phyloP scores from a whole-genome alignment of 2,329 filamentous ascomycete species.

The Exophiala sp. region DNA sequence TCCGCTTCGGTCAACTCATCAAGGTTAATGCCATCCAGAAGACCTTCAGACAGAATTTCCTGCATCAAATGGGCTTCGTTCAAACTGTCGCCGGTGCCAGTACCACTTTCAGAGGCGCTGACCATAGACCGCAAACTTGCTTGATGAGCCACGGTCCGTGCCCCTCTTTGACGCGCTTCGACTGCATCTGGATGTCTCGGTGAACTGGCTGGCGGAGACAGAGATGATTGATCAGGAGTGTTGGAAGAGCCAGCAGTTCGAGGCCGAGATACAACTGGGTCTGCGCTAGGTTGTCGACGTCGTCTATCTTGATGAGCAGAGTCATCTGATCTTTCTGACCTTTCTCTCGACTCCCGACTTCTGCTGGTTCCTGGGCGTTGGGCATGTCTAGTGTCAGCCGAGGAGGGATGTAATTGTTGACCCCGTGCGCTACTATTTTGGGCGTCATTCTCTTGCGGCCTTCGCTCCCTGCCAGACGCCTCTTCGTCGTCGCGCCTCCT shows the following conservation, averaged over 20 bases:
- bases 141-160: conserved; percentile 77
- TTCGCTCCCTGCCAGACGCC: conserved; percentile 57
- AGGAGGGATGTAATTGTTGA: conserved; percentile 27
- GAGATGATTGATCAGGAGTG: conserved; percentile 13
- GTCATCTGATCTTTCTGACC: conserved; percentile 34
- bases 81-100: conserved; percentile 58
- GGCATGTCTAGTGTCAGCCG: conserved; percentile 18
- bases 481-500: conserved; percentile 47
- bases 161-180: conserved; percentile 34
- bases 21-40: conserved; percentile 83
- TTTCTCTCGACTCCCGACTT: conserved; percentile 40
- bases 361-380: conserved; percentile 28
- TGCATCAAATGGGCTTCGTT: conserved; percentile 85
- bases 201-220: conserved; percentile 21
- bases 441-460: conserved; percentile 64
- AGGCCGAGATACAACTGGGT: conserved; percentile 24
- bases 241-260: conserved; percentile 20
- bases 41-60: conserved; percentile 81
- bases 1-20: conserved; percentile 79
- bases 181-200: conserved; percentile 29
- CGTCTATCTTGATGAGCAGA: conserved; percentile 16
- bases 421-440: conserved; percentile 59
- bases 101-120: conserved; percentile 62
- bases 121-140: conserved; percentile 81
- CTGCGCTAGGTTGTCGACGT: conserved; percentile 6